Percentiles rank a stretch among this genome's conserved stretches.
Conservation (phyloP, 768 basidiomycete species). For the Fistulinella prunicolor region DNA sequence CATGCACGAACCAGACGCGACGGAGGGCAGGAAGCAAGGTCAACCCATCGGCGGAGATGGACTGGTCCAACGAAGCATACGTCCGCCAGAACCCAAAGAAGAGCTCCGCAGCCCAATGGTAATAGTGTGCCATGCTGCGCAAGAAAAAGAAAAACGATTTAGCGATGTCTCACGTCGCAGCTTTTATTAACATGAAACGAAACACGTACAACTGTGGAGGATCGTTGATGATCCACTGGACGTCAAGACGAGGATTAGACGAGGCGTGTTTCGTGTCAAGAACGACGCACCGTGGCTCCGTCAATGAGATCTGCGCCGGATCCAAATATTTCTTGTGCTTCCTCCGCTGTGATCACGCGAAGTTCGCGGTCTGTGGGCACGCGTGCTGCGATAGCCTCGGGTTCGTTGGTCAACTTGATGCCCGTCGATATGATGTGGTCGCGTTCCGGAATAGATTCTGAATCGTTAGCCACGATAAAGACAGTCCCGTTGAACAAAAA, state of each 20-base stretch:
- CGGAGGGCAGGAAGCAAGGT: constrained; percentile 72
- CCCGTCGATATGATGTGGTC: constrained; percentile 71
- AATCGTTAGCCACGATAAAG: constrained; percentile 79
- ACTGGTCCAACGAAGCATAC: constrained; percentile 76
- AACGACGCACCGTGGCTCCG: constrained; percentile 67
- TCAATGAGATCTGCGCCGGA: constrained; percentile 69
- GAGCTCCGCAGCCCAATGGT: constrained; percentile 91
- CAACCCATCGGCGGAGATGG: constrained; percentile 60
- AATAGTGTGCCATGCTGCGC: constrained; percentile 84
- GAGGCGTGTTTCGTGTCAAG: background rate
- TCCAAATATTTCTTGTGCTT: constrained; percentile 71
- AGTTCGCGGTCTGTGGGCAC: constrained; percentile 79
- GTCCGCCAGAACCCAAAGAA: constrained; percentile 92
- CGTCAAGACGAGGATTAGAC: background rate
- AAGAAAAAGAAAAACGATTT: background rate
- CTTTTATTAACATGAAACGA: too few relatives aligned
- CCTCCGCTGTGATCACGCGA: constrained; percentile 63
- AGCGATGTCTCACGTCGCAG: background rate
- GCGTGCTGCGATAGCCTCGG: constrained; percentile 52
- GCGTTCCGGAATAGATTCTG: constrained; percentile 61
- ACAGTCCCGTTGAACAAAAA: constrained; percentile 80
- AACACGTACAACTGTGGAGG: constrained; percentile 73
- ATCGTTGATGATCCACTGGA: constrained; percentile 83
- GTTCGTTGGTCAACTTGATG: constrained; percentile 53
- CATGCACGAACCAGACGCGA: constrained; percentile 72